These are phyloP conservation scores for Boletus subluridellus DNA, from an alignment of 1,284 basidiomycete genomes.

Conservation along the genomic window DNA sequence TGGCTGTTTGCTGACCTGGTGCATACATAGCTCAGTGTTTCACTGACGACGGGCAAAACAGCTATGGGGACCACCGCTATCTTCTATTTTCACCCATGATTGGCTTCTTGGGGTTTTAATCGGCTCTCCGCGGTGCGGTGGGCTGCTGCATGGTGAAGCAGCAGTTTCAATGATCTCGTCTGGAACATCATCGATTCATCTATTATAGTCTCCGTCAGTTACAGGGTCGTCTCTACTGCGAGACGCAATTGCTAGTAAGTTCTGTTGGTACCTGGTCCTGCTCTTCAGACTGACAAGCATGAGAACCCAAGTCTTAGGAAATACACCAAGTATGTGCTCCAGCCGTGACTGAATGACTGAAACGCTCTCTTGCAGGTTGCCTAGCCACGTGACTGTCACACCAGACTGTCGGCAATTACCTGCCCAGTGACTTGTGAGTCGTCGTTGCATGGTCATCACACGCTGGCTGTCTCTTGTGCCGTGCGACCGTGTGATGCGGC, in stretches of 20 bases:
- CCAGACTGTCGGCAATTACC: constrained; percentile 6
- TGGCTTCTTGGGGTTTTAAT: constrained; percentile 17
- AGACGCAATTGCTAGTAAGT: constrained; percentile 1
- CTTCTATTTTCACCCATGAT: constrained; percentile 16
- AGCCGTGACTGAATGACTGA: background rate
- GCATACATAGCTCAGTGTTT: constrained; percentile 4
- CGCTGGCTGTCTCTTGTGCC: constrained; percentile 3
- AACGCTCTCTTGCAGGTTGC: background rate
- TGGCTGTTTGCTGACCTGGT: constrained; percentile 1
- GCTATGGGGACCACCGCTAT: background rate
- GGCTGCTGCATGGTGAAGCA: background rate
- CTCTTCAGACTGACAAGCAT: constrained; percentile 5
- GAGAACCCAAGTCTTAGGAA: constrained; percentile 1
- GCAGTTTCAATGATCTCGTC: constrained; percentile 4
- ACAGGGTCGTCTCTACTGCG: background rate
- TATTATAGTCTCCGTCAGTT: background rate
- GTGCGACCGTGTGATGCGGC: constrained; percentile 5
- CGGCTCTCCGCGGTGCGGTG: constrained; percentile 28
- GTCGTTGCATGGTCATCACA: constrained; percentile 9
- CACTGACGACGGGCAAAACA: constrained; percentile 8
- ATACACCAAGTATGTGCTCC: background rate
- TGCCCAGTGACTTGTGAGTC: background rate
- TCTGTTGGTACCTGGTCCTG: background rate
- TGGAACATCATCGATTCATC: constrained; percentile 12
- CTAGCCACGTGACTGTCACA: constrained; percentile 6